Evolutionary conservation across 345 rosid species (phyloP).

Genomic region (Euphorbia peplus): DNA sequence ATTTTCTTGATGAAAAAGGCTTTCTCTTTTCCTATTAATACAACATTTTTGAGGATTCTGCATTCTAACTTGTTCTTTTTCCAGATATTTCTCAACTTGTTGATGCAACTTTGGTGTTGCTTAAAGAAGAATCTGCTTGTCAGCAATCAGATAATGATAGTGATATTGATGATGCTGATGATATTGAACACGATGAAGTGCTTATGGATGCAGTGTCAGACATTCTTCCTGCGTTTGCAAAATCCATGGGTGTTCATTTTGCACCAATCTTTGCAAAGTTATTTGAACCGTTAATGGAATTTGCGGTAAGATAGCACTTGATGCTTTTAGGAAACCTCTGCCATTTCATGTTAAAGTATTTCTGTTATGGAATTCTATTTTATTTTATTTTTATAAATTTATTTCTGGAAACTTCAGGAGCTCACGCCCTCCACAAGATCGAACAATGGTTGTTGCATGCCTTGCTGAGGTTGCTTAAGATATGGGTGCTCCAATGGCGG

Average conservation of each 20-base stretch:
- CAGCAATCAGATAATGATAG: constrained; percentile 73
- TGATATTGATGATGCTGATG: constrained; percentile 82
- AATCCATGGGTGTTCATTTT: constrained; percentile 90
- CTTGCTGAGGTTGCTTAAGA: constrained; percentile 99
- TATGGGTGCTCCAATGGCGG: constrained; percentile 91
- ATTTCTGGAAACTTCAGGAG: constrained; percentile 43
- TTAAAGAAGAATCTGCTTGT: constrained; percentile 84
- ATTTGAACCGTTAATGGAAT: constrained; percentile 94
- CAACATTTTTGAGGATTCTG: constrained; percentile 2
- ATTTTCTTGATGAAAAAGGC: not conserved
- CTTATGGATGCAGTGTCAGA: constrained; percentile 99
- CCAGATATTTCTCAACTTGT: constrained; percentile 76
- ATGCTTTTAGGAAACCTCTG: constrained; percentile 4
- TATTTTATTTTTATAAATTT: no score
- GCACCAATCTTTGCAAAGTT: constrained; percentile 77
- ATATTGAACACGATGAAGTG: constrained; percentile 80
- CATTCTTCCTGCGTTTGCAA: constrained; percentile 96
- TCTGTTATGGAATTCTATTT: constrained; percentile 14
- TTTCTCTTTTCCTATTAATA: not conserved
- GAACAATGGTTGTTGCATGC: constrained; percentile 97
- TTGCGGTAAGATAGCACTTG: constrained; percentile 56
- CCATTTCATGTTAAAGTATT: constrained; percentile 8
- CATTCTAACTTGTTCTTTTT: constrained; percentile 15
- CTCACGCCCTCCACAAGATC: constrained; percentile 81
- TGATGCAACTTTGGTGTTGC: constrained; percentile 69